Evolutionary conservation across 1,284 basidiomycete genomes (phyloP).

Genomic region (Cutaneotrichosporon mucoides): DNA sequence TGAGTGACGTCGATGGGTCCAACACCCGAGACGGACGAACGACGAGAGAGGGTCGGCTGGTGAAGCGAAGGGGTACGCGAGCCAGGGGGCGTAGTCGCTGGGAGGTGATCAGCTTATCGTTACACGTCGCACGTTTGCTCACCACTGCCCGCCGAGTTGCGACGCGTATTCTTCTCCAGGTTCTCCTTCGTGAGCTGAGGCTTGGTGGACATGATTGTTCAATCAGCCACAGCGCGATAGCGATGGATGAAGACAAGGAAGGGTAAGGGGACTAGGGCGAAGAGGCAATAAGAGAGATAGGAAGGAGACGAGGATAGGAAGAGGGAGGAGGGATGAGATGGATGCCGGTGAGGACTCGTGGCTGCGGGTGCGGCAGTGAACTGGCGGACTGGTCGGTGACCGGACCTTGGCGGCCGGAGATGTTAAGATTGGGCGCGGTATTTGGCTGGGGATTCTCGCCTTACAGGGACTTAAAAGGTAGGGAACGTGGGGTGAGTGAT

Average conservation of each 20-base stretch:
- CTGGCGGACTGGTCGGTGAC: too few relatives aligned
- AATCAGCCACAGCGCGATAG: too few relatives aligned
- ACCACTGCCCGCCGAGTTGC: too few relatives aligned
- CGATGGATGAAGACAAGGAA: background rate
- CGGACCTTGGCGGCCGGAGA: too few relatives aligned
- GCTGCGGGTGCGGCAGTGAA: too few relatives aligned
- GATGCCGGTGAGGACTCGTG: too few relatives aligned
- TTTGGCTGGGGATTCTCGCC: too few relatives aligned
- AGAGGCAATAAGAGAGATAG: background rate
- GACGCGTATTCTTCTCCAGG: slow-evolving; percentile 7
- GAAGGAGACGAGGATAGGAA: background rate
- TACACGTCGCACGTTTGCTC: too few relatives aligned
- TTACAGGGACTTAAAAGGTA: too few relatives aligned
- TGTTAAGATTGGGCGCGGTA: too few relatives aligned
- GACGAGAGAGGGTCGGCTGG: slow-evolving; percentile 41
- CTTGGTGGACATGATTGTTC: slow-evolving; percentile 6
- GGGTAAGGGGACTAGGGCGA: slow-evolving; percentile 2
- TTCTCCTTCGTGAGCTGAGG: slow-evolving; percentile 41
- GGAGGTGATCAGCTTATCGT: background rate
- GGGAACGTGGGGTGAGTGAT: too few relatives aligned
- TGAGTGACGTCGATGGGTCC: slow-evolving; percentile 36
- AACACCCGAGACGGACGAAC: slow-evolving; percentile 38
- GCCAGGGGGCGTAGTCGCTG: slow-evolving; percentile 12
- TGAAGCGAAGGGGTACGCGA: slow-evolving; percentile 39
- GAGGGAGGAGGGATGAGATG: background rate